Evolutionary conservation across 768 basidiomycete genomes (phyloP), one percentile per base, ranked within the genome.

Genomic region (Hygrophoropsis aurantiaca): DNA sequence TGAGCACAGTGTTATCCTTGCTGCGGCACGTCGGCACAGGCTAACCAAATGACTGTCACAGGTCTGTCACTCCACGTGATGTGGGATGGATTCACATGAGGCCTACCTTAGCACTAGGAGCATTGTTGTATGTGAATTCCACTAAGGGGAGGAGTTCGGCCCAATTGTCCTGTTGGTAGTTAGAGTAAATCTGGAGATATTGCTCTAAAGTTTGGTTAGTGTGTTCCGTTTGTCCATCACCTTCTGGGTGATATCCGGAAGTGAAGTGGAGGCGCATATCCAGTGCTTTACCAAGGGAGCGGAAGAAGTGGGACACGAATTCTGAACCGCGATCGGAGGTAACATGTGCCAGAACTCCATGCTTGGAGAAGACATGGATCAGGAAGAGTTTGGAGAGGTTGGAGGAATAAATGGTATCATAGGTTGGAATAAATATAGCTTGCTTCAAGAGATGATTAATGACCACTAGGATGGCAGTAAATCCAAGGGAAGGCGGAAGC

Each of bases 251-350:
- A 23, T 59, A 56, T 3, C 59, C 30, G 1, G 62, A 65, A 37
- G 64, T 61, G 1, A 65, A 44, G 4, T 59, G 44, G 4, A 53
- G 47, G 27, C 24, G 21, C 40, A 66, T 64, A 20, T 62, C 58
- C 50, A 62, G 52, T 1, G 63, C 32, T 35, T 49, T 37, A 26
- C 60, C 61, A 2, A 66, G 49, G 33, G 63, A 65, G 33, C 42
- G 45, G 52, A 57, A 66, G 45, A 69, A 70, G 16, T 60, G 45
- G 2, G 71, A 70, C 5, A 67, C 47, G 40, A 74, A 74, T 8
- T 53, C 40, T 4, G 58, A 43, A 23, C 65, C n/a, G n/a, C n/a
- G n/a, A n/a, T n/a, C n/a, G 67, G 58, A 23, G n/a, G 61, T 58
- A 33, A 60, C 43, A n/a, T n/a, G n/a, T n/a, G n/a, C n/a, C n/a